These are phyloP conservation scores for Teunomyces pallodes DNA, from an alignment of 805 yeast species.

Conservation along the genomic window DNA sequence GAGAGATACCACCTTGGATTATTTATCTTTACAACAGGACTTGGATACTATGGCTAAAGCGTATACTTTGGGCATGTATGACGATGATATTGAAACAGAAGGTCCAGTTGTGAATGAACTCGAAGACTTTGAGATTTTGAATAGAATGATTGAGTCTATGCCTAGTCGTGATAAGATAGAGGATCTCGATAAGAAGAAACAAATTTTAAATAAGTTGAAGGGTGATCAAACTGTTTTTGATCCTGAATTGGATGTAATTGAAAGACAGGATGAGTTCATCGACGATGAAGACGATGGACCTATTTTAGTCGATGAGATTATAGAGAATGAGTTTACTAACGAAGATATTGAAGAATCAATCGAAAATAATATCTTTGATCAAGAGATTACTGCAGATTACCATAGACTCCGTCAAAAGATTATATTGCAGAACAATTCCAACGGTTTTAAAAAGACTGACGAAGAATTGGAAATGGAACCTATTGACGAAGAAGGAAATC, in stretches of 20 bases:
- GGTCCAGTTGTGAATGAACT: conserved; percentile 56
- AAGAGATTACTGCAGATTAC: conserved; percentile 55
- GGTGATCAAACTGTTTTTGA: conserved; percentile 6
- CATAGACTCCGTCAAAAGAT: conserved; percentile 54
- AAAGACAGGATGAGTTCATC: conserved; percentile 23
- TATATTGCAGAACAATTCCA: conserved; percentile 36
- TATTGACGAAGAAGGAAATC: conserved; percentile 60
- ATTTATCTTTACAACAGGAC: conserved; percentile 40
- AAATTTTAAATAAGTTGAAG: neutral
- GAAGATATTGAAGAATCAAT: conserved; percentile 14
- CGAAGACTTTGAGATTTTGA: conserved; percentile 53
- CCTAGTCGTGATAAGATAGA: conserved; percentile 11
- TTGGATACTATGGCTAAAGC: conserved; percentile 60
- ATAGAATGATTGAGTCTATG: conserved; percentile 44
- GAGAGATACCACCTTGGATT: conserved; percentile 35
- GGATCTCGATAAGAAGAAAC: neutral
- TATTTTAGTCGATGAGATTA: conserved; percentile 40
- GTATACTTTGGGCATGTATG: conserved; percentile 57
- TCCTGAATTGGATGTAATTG: conserved; percentile 17
- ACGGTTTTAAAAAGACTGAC: conserved; percentile 44
- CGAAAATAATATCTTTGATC: conserved; percentile 29
- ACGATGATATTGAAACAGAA: conserved; percentile 54
- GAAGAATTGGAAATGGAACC: conserved; percentile 64
- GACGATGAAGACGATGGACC: conserved; percentile 36
- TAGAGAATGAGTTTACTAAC: conserved; percentile 33